Evolutionary conservation across 2,329 filamentous ascomycete species (phyloP), one percentile per base, ranked within the genome.

Genomic region (Trichoderma lentiforme): DNA sequence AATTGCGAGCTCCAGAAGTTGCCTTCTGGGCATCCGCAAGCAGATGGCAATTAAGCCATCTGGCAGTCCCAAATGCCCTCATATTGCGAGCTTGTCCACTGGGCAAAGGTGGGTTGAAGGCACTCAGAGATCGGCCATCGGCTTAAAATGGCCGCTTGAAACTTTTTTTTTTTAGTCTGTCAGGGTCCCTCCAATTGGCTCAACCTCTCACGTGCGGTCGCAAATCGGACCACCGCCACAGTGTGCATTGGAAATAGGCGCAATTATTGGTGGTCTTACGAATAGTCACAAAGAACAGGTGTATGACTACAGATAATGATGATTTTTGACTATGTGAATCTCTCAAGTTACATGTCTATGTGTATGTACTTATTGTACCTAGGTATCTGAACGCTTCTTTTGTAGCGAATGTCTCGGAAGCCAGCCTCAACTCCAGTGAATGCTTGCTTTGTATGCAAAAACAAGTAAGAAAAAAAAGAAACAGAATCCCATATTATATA

Each of bases 1-100:
- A 77, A 51, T 77, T 76, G 69, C 79, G 77, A 65, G 74, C 71
- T 61, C 74, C 77, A 28, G 76, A 76, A 74, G 73, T 77, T 60
- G 73, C 70, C 73, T 78, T 77, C 74, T 76, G 77, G 26, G 76
- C 74, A 72, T 79, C 78, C 61, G 75, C 73, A 53, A 81, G 70
- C 76, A 83, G 78, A 78, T 79, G 81, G 77, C 81, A 79, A 76
- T 79, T 82, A 75, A 82, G 82, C 82, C 82, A 83, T 79, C 82
- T 82, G 78, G 77, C 76, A 72, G 80, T 77, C 76, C 79, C 78
- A 71, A 80, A 78, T 75, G 79, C 81, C 78, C 80, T 83, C 82
- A 83, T 83, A 70, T 76, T 81, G 78, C 74, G 56, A 71, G 57
- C 71, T 70, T 67, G 69, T 68, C 43, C 56, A 60, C 67, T 34